These are phyloP conservation scores for Hanseniaspora thailandica DNA, from an alignment of 805 yeast species.

Conservation along the genomic window DNA sequence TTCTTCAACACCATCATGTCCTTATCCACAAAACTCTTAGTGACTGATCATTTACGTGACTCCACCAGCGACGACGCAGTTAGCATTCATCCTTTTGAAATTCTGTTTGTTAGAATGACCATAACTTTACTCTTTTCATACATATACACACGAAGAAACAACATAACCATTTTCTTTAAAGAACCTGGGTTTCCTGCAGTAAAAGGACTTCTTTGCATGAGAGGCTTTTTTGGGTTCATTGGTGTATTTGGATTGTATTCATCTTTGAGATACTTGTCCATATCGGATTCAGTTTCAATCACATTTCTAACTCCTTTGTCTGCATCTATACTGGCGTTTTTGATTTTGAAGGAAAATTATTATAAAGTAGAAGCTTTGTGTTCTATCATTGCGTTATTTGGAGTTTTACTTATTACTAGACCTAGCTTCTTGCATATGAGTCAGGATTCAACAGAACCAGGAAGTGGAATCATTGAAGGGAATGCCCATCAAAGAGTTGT, in stretches of 20 bases:
- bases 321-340: conserved; percentile 63
- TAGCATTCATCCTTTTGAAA: conserved; percentile 59
- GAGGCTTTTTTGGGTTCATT: conserved; percentile 66
- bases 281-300: conserved; percentile 72
- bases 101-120: conserved; percentile 63
- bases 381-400: conserved; percentile 53
- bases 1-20: conserved; percentile 70
- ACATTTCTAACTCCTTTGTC: conserved; percentile 68
- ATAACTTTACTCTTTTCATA: conserved; percentile 55
- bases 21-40: conserved; percentile 60
- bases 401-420: conserved; percentile 71
- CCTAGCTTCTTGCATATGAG: conserved; percentile 60
- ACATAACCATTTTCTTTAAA: conserved; percentile 38
- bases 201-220: conserved; percentile 40
- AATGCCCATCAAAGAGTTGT: conserved; percentile 44
- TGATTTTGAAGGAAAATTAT: conserved; percentile 53
- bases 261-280: conserved; percentile 57
- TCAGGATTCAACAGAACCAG: conserved; percentile 17
- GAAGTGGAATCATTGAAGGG: conserved; percentile 31
- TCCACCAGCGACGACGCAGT: conserved; percentile 39
- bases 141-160: conserved; percentile 40
- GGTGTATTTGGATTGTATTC: conserved; percentile 74
- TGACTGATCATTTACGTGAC: conserved; percentile 37
- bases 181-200: conserved; percentile 59
- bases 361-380: conserved; percentile 58